phyloP scores from a whole-genome alignment of 2,329 filamentous ascomycete genomes.

The Orbilia blumenaviensis region DNA sequence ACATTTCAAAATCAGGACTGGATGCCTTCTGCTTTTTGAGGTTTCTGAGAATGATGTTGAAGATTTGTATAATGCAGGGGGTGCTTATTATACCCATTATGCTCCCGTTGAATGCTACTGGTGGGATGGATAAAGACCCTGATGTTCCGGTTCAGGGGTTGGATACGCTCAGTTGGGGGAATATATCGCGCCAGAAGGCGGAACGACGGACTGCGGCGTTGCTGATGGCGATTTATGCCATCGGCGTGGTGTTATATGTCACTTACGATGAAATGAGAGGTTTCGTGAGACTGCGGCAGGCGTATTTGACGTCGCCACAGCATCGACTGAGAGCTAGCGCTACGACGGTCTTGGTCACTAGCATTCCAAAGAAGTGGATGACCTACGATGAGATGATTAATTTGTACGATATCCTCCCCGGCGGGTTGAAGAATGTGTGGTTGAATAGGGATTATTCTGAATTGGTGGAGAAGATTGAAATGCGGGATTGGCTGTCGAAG shows the following conservation, averaged over 20 bases:
- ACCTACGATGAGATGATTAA: constrained; percentile 80
- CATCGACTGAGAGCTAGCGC: constrained; percentile 92
- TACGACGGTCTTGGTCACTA: constrained; percentile 91
- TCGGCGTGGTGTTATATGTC: constrained; percentile 85
- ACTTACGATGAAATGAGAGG: constrained; percentile 85
- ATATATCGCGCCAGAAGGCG: constrained; percentile 74
- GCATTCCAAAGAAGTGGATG: constrained; percentile 90
- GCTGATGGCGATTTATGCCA: constrained; percentile 77
- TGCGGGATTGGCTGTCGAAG: constrained; percentile 75
- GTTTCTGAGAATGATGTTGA: constrained; percentile 83
- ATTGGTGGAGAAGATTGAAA: constrained; percentile 82
- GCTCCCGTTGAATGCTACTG: constrained; percentile 81
- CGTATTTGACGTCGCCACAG: constrained; percentile 92
- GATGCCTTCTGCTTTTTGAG: constrained; percentile 98
- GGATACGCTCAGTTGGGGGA: constrained; percentile 86
- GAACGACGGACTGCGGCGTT: constrained; percentile 84
- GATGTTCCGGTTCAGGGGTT: constrained; percentile 70
- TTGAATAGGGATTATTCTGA: constrained; percentile 88
- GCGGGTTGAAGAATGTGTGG: constrained; percentile 95
- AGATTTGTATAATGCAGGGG: constrained; percentile 89
- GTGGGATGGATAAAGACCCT: constrained; percentile 71
- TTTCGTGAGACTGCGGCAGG: constrained; percentile 92
- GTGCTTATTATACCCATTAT: constrained; percentile 82
- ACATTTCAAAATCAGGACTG: constrained; percentile 93
- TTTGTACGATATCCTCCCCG: constrained; percentile 94